Percentiles rank a stretch among this genome's conserved stretches.
Conservation (phyloP, 2,329 filamentous ascomycete genomes). For the Colletotrichum liriopes region DNA sequence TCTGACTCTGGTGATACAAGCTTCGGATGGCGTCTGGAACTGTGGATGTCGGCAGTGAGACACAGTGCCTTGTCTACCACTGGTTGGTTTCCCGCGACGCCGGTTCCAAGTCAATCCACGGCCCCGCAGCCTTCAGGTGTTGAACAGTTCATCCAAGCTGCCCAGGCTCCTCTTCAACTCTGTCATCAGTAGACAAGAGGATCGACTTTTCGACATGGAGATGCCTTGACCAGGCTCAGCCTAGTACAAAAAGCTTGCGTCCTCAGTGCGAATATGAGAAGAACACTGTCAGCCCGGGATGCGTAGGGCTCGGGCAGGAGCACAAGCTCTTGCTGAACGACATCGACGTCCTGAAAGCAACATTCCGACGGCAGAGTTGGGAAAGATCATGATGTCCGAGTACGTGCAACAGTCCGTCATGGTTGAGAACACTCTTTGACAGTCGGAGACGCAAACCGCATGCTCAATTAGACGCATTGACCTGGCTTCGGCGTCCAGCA, state of each 20-base stretch:
- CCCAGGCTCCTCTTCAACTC: background rate
- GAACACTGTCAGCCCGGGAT: constrained; percentile 44
- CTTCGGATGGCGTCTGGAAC: constrained; percentile 11
- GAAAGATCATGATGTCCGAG: constrained; percentile 36
- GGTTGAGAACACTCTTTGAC: constrained; percentile 44
- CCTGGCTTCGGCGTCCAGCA: constrained; percentile 18
- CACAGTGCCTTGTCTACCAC: constrained; percentile 9
- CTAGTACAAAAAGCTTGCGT: too few species aligned
- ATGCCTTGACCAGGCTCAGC: background rate
- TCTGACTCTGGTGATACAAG: constrained; percentile 5
- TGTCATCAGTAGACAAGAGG: background rate
- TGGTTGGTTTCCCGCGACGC: background rate
- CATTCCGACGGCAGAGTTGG: constrained; percentile 19
- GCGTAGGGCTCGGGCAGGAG: constrained; percentile 20
- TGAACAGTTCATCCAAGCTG: background rate
- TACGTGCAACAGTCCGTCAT: constrained; percentile 47
- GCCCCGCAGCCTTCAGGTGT: background rate
- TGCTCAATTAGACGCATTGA: constrained; percentile 36
- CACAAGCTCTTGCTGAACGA: constrained; percentile 17
- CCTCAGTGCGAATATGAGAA: constrained; percentile 42
- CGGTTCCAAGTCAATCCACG: background rate
- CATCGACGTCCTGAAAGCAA: constrained; percentile 32
- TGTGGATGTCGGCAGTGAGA: constrained; percentile 14
- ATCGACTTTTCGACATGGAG: background rate
- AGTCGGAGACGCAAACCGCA: constrained; percentile 29